Conservation (phyloP, 495 filamentous ascomycete species). For the Baudoinia panamericana region DNA sequence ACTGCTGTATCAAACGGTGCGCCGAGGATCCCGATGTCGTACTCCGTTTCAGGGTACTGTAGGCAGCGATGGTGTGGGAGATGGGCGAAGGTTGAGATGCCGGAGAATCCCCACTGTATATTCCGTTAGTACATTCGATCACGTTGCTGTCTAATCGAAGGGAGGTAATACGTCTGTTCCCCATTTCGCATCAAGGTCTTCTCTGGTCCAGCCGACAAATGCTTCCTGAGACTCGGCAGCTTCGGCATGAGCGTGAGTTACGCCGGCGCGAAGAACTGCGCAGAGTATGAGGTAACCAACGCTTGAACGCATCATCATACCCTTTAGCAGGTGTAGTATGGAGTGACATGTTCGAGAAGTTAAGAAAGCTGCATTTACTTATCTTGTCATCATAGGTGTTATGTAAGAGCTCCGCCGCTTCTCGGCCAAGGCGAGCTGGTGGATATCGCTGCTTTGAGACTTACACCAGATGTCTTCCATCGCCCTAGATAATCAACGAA, state of each 20-base stretch:
- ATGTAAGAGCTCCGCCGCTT: no score
- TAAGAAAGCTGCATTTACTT: no score
- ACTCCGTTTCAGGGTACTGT: conserved; percentile 48
- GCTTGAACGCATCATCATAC: no score
- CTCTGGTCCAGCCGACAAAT: conserved; percentile 20
- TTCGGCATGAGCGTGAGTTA: conserved; percentile 7
- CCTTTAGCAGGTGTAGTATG: no score
- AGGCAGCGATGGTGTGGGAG: conserved; percentile 62
- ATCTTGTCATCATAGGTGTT: no score
- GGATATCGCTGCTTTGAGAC: no score
- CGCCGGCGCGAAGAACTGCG: conserved; percentile 2
- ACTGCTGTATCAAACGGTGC: conserved; percentile 78
- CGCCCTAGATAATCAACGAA: no score
- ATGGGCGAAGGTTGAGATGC: conserved; percentile 71
- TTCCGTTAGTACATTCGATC: neutral
- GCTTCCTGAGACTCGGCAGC: conserved; percentile 6
- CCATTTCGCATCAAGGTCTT: conserved; percentile 22
- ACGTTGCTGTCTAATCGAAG: neutral
- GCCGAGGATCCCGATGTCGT: conserved; percentile 71
- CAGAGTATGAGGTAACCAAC: neutral
- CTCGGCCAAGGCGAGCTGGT: no score
- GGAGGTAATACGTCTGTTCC: conserved; percentile 16
- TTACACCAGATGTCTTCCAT: no score
- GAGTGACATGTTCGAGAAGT: no score
- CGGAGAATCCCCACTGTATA: conserved; percentile 44